phyloP scores from a whole-genome alignment of 768 basidiomycete species.

The Xerocomus spinulosus region DNA sequence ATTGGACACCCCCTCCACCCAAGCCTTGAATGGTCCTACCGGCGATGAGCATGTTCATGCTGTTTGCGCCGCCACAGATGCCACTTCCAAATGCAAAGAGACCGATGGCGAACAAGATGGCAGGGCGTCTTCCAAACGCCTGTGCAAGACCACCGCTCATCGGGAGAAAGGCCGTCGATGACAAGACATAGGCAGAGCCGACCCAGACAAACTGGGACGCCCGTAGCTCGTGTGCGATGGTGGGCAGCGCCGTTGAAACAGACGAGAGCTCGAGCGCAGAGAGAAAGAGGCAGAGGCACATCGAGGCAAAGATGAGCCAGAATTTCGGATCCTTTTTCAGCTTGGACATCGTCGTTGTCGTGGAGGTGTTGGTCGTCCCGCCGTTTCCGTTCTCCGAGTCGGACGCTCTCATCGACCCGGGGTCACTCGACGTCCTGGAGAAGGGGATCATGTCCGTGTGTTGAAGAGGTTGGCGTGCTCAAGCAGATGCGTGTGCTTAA shows the following conservation, averaged over 20 bases:
- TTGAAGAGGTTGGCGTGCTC: too few species aligned
- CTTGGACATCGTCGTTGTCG: background rate
- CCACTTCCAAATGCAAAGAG: conserved; percentile 35
- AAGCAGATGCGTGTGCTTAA: too few species aligned
- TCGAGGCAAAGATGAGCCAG: conserved; percentile 28
- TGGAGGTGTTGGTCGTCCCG: background rate
- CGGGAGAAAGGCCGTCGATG: conserved; percentile 36
- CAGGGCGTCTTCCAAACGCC: conserved; percentile 28
- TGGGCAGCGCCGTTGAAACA: conserved; percentile 32
- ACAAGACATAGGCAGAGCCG: conserved; percentile 34
- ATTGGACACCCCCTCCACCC: conserved; percentile 34
- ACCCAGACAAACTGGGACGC: conserved; percentile 35
- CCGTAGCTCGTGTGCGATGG: conserved; percentile 28
- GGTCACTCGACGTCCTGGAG: background rate
- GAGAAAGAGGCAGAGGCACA: conserved; percentile 23
- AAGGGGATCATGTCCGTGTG: too few species aligned
- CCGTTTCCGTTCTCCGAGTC: background rate
- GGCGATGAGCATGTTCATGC: conserved; percentile 20
- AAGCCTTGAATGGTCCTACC: conserved; percentile 32
- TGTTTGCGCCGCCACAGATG: conserved; percentile 28
- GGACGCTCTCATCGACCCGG: background rate
- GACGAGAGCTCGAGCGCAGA: conserved; percentile 27
- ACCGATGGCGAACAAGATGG: conserved; percentile 20
- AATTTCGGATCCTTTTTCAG: conserved; percentile 19
- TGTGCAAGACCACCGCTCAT: conserved; percentile 32